Base-by-base conservation (phyloP, 805 yeast species). In the Candida saitoana region DNA sequence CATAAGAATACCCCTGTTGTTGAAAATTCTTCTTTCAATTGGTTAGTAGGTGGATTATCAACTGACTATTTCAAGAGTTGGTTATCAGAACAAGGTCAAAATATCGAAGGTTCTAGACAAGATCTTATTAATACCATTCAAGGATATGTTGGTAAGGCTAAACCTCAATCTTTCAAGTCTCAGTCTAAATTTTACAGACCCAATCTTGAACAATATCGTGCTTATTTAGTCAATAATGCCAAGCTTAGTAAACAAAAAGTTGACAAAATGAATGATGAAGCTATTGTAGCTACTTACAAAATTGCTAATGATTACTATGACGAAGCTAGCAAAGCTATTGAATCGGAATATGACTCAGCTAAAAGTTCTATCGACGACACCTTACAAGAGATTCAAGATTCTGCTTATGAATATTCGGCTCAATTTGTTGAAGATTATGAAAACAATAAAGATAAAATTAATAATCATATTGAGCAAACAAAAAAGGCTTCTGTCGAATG, bases 31-130 rank as follows among this genome's bases (percentile, higher is more conserved):
- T 49, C 51, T 27, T 34, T 49, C 52, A 14, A 55, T 51, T 17
- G 52, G 49, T 17, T 60, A 64, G 47, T 39, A 42, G 68, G 67
- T 34, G 69, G 64, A 12, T 61, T 69, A 63, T 59, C 67, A 11
- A 59, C 62, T 22, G 68, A 67, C 11, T 58, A 67, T 29, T 43
- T 71, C 33, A 60, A 64, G 39, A 58, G 59, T 17, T 74, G 78
- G 78, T 54, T 65, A 15, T 50, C 48, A 19, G 61, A 57, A 37
- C 62, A 63, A 43, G 59, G 60, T n/a, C 41, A 48, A 25, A 46
- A 38, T 4, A 42, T 53, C 31, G 55, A 50, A n/a, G 63, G 57
- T 14, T 41, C 57, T 15, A 52, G 62, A 39, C 49, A 56, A 20
- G 62, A 58, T 6, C 48, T 63, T 36, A 36, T 59, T 5, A 33